phyloP scores from a whole-genome alignment of 768 basidiomycete genomes.

The Amanita pallidorosea region DNA sequence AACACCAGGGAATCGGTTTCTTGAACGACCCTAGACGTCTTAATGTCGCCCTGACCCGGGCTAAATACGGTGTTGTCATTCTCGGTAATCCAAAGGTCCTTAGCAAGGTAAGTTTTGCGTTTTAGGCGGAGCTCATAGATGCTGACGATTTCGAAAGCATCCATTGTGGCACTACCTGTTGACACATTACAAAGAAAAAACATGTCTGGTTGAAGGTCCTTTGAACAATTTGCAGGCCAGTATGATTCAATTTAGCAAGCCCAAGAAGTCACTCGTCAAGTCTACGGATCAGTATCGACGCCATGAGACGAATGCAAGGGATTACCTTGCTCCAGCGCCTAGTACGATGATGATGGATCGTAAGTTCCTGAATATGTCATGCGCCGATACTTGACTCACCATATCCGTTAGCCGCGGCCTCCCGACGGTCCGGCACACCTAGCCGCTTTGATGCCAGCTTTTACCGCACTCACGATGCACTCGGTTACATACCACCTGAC shows the following conservation, averaged over 20 bases:
- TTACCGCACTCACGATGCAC: slow-evolving; percentile 89
- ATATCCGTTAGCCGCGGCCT: slow-evolving; percentile 11
- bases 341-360: slow-evolving; percentile 38
- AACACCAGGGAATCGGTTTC: slow-evolving; percentile 99
- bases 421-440: slow-evolving; percentile 75
- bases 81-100: slow-evolving; percentile 99
- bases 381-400: not conserved
- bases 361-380: slow-evolving; percentile 19
- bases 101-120: slow-evolving; percentile 67
- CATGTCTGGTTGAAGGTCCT: slow-evolving; percentile 89
- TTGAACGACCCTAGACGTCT: slow-evolving; percentile 93
- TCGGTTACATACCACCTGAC: slow-evolving; percentile 92
- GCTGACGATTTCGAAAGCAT: slow-evolving; percentile 45
- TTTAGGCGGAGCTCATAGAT: not conserved
- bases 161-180: slow-evolving; percentile 97
- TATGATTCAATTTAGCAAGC: slow-evolving; percentile 99
- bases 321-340: slow-evolving; percentile 42
- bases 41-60: slow-evolving; percentile 94
- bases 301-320: slow-evolving; percentile 85
- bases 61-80: slow-evolving; percentile 97
- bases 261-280: slow-evolving; percentile 78
- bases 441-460: slow-evolving; percentile 94
- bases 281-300: slow-evolving; percentile 91
- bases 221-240: slow-evolving; percentile 92
- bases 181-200: slow-evolving; percentile 97